These are phyloP conservation scores for Panicum miliaceum DNA, from an alignment of 176 grass and related monocot genomes.

Conservation along the genomic window DNA sequence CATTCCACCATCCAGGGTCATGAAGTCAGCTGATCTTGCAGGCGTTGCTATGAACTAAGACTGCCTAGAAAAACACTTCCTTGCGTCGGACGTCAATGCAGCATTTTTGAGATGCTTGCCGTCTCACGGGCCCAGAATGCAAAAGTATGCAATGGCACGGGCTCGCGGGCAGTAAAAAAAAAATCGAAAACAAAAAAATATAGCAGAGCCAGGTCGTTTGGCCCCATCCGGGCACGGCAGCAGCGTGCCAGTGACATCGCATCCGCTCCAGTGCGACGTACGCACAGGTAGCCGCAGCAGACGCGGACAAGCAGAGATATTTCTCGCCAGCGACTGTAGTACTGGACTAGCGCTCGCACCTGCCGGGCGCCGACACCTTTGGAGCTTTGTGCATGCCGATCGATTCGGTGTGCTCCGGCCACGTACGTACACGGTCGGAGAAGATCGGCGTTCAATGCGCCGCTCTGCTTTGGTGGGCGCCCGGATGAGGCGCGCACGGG, in stretches of 20 bases:
- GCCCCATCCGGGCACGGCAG: background rate
- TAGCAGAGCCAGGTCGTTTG: too few species aligned
- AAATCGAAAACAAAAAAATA: background rate
- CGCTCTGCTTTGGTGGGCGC: background rate
- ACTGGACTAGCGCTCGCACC: background rate
- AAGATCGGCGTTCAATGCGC: constrained; percentile 1
- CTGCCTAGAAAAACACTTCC: background rate
- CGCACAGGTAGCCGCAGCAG: background rate
- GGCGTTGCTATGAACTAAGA: too few species aligned
- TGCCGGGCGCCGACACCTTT: constrained; percentile 19
- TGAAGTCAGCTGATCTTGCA: too few species aligned
- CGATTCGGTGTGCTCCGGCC: background rate
- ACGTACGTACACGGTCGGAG: background rate
- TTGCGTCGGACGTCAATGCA: constrained; percentile 8
- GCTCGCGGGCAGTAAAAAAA: background rate
- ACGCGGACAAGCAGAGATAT: constrained; percentile 21
- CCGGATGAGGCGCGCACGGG: background rate
- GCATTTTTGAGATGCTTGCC: background rate
- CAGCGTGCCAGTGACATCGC: constrained; percentile 7
- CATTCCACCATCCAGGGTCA: too few species aligned
- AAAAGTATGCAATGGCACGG: background rate
- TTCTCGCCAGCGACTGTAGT: background rate
- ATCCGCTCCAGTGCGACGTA: background rate
- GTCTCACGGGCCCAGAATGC: background rate
- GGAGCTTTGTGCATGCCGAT: background rate